Base-by-base conservation (phyloP, 352 stramenopile species). In the Sclerospora graminicola region DNA sequence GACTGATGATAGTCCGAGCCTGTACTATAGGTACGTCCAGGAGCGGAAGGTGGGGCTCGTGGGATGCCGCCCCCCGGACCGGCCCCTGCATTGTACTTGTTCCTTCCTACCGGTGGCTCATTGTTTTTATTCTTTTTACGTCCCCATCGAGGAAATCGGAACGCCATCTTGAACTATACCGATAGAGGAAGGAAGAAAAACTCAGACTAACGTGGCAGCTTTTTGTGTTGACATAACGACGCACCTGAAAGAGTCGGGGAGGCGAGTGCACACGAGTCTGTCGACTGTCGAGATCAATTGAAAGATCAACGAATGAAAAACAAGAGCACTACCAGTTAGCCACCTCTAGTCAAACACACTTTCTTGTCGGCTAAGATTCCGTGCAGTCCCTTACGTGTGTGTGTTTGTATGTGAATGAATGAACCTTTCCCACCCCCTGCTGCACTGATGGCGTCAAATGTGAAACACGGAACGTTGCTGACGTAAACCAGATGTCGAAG, bases 111-210 rank as follows among this genome's bases (percentile, higher is more conserved):
- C 5, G 48, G 19, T 1, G 54, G 36, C 16, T 66, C 57, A 50
- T 79, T 79, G 48, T 45, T 54, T 41, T 70, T 78, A 36, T 56
- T 82, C 66, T 89, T 89, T 48, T 84, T 86, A 41, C 77, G 74
- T 18, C 69, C 67, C 60, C 71, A 89, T 43, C 69, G 63, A 46
- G 67, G 70, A 46, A 89, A 89, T 15, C 60, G 63, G 45, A 89
- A 85, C 45, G 66, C 75, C 72, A 88, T 85, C 42, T 20, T 33
- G 32, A 19, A 23, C 41, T 51, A 30, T 7, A 40, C 40, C 20
- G 15, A 13, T 13, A 24, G 14, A n/a, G 15, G 34, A 15, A 14
- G 35, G 46, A 18, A 16, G 21, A 47, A 21, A 19, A 20, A 19
- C 14, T 33, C 15, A 23, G 24, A 19, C 11, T 14, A 10, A 20